Conservation (phyloP, 805 yeast species). For the Priceomyces carsonii region DNA sequence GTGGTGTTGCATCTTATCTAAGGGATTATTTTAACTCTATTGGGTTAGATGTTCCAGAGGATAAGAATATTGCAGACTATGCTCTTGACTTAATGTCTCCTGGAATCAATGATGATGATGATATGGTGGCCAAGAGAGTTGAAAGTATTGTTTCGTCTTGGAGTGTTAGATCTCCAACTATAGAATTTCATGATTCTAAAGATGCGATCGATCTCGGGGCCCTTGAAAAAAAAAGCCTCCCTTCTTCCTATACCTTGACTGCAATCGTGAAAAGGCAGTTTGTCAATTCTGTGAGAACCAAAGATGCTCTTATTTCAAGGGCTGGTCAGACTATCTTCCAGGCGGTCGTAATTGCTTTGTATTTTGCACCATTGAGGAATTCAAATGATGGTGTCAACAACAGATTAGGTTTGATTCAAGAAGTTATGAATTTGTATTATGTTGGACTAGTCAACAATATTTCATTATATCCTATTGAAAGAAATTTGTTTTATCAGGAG, state of each 20-base stretch:
- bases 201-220: conserved; percentile 36
- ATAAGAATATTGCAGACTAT: conserved; percentile 73
- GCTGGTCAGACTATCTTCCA: conserved; percentile 62
- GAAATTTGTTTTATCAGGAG: conserved; percentile 78
- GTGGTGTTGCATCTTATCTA: conserved; percentile 54
- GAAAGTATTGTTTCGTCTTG: conserved; percentile 27
- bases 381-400: conserved; percentile 55
- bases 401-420: conserved; percentile 76
- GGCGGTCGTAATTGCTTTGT: conserved; percentile 66
- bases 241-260: conserved; percentile 26
- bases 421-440: conserved; percentile 68
- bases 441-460: conserved; percentile 80
- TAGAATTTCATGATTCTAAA: conserved; percentile 19
- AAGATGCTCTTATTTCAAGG: conserved; percentile 65
- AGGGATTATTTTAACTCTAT: conserved; percentile 45
- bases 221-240: conserved; percentile 33
- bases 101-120: conserved; percentile 25
- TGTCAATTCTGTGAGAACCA: conserved; percentile 33
- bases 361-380: conserved; percentile 48
- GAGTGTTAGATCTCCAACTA: conserved; percentile 40
- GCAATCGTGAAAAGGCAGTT: conserved; percentile 34
- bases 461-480: conserved; percentile 71
- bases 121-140: conserved; percentile 21
- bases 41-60: conserved; percentile 59
- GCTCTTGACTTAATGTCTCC: conserved; percentile 68